These are phyloP conservation scores for Saccharomycopsis malanga DNA, from an alignment of 805 yeast genomes.

Conservation along the genomic window DNA sequence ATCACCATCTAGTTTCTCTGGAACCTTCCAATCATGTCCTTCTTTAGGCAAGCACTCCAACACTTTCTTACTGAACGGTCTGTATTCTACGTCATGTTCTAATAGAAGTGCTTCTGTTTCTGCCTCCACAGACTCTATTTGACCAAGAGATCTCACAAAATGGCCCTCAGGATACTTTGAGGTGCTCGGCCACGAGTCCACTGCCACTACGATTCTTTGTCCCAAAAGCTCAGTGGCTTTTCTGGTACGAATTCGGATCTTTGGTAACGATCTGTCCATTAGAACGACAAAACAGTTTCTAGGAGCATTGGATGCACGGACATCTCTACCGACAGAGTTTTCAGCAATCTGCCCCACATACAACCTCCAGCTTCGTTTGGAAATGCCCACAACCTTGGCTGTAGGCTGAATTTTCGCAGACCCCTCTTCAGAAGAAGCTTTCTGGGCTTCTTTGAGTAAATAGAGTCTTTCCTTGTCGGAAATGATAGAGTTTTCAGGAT, in stretches of 20 bases:
- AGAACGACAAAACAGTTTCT: constrained; percentile 77
- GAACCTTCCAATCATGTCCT: constrained; percentile 91
- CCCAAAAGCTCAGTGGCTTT: constrained; percentile 78
- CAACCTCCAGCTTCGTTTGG: constrained; percentile 89
- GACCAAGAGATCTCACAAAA: constrained; percentile 84
- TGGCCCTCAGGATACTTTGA: constrained; percentile 92
- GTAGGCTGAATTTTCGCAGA: constrained; percentile 71
- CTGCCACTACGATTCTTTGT: constrained; percentile 83
- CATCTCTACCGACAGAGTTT: constrained; percentile 53
- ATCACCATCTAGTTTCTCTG: constrained; percentile 48
- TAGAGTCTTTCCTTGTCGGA: constrained; percentile 66
- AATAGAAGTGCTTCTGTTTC: constrained; percentile 91
- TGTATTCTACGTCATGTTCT: constrained; percentile 94
- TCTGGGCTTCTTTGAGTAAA: constrained; percentile 70
- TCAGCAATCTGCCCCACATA: constrained; percentile 92
- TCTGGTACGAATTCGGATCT: constrained; percentile 79
- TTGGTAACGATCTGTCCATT: constrained; percentile 86
- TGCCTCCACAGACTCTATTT: constrained; percentile 84
- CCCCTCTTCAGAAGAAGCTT: constrained; percentile 44
- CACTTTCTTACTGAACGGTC: constrained; percentile 91
- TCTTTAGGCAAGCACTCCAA: constrained; percentile 87
- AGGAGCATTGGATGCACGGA: constrained; percentile 47
- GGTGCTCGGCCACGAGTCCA: constrained; percentile 85
- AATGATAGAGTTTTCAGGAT: constrained; percentile 39
- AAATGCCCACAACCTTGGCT: constrained; percentile 81